Conservation (phyloP, 1,139 yeast genomes). For the Lodderomyces margitis region DNA sequence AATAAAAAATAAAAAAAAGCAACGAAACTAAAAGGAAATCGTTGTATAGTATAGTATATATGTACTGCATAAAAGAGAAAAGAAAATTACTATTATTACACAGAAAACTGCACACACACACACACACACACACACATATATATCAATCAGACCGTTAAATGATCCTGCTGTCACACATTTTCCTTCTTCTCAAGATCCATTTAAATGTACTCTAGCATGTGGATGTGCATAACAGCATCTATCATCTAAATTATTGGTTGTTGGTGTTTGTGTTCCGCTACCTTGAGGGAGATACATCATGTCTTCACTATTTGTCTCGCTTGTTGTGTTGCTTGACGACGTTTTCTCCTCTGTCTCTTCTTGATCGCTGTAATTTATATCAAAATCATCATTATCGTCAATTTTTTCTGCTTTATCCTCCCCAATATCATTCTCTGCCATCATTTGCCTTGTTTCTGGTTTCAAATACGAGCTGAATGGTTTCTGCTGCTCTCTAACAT, state of each 20-base stretch:
- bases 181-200: slow-evolving; percentile 14
- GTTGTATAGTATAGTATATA: too few species aligned
- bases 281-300: slow-evolving; percentile 25
- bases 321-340: slow-evolving; percentile 11
- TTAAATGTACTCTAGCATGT: slow-evolving; percentile 32
- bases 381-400: slow-evolving; percentile 26
- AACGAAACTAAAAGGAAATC: too few species aligned
- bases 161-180: too few species aligned
- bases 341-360: slow-evolving; percentile 12
- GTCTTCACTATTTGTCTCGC: slow-evolving; percentile 18
- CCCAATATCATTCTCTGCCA: slow-evolving; percentile 11
- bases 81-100: too few species aligned
- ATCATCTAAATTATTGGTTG: slow-evolving; percentile 29
- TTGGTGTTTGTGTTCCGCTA: slow-evolving; percentile 33
- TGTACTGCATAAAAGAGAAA: too few species aligned
- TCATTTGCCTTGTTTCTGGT: slow-evolving; percentile 12
- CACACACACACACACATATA: neutral
- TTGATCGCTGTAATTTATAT: slow-evolving; percentile 28
- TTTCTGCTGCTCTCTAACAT: slow-evolving; percentile 76
- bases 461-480: slow-evolving; percentile 44
- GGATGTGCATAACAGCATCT: slow-evolving; percentile 42
- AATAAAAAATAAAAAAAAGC: too few species aligned
- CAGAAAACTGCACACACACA: too few species aligned
- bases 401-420: slow-evolving; percentile 8
- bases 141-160: too few species aligned